Percentiles rank a stretch among this genome's conserved stretches.
Conservation (phyloP, 306 rosid genomes). For the Neltuma alba region DNA sequence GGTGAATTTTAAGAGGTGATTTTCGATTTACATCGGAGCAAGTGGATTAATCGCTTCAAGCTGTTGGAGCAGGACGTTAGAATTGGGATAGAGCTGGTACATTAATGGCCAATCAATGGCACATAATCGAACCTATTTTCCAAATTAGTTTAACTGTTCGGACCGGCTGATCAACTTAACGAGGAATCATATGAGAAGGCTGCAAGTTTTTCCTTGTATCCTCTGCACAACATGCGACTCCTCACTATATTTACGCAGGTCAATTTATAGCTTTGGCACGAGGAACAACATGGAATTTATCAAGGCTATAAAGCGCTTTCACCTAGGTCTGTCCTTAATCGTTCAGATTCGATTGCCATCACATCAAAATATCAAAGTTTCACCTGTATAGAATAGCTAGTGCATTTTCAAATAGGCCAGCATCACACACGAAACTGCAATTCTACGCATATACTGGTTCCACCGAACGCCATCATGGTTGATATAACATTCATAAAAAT, state of each 20-base stretch:
- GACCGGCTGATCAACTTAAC: not conserved
- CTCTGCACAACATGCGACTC: not conserved
- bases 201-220: not conserved
- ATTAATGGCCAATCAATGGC: not conserved
- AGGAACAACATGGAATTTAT: not conserved
- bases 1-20: not conserved
- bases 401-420: not conserved
- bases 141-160: not conserved
- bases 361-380: slow-evolving; percentile 1
- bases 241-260: not conserved
- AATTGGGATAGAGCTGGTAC: not conserved
- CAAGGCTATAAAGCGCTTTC: not conserved
- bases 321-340: not conserved
- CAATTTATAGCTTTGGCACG: not conserved
- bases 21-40: not conserved
- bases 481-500: slow-evolving; percentile 1
- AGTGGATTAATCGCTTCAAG: not conserved
- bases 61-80: not conserved
- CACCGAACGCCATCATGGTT: not conserved
- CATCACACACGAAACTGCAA: slow-evolving; percentile 9
- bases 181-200: not conserved
- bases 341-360: not conserved
- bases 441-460: not conserved
- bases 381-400: not conserved
- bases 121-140: not conserved